Evolutionary conservation across 2,329 filamentous ascomycete species (phyloP).

Genomic region (Talaromyces sp.): DNA sequence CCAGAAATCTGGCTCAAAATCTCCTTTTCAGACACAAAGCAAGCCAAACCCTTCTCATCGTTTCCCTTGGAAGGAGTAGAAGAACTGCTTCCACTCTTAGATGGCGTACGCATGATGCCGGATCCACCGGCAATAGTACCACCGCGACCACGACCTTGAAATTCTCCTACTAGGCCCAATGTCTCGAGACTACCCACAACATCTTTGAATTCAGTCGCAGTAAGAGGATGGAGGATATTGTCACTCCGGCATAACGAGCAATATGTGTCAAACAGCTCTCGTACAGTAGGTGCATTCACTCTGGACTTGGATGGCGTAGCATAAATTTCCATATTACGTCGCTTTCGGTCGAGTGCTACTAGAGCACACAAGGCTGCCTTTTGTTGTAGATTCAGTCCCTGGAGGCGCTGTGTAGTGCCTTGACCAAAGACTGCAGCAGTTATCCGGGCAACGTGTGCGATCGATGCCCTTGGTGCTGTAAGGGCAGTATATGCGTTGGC

Average conservation of each 20-base stretch:
- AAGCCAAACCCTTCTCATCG: constrained; percentile 76
- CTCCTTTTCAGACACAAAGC: constrained; percentile 76
- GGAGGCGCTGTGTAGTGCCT: constrained; percentile 77
- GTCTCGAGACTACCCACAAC: constrained; percentile 88
- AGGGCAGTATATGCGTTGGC: constrained; percentile 61
- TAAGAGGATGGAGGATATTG: constrained; percentile 83
- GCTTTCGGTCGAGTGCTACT: constrained; percentile 75
- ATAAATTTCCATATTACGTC: constrained; percentile 45
- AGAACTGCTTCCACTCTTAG: constrained; percentile 60
- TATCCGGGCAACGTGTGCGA: constrained; percentile 86
- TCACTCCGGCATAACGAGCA: constrained; percentile 77
- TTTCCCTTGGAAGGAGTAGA: constrained; percentile 49
- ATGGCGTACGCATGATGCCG: constrained; percentile 62
- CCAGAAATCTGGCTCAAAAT: constrained; percentile 65
- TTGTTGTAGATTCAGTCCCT: constrained; percentile 88
- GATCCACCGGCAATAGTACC: constrained; percentile 50
- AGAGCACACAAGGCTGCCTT: constrained; percentile 91
- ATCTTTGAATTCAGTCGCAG: constrained; percentile 88
- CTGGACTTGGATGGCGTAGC: constrained; percentile 59
- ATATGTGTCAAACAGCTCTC: constrained; percentile 80
- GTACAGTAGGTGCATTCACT: constrained; percentile 69
- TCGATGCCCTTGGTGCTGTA: constrained; percentile 82
- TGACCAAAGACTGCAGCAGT: constrained; percentile 88
- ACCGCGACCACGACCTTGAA: constrained; percentile 68
- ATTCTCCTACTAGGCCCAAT: constrained; percentile 69